Conservation (phyloP, 164 flowering plant species). For the Dillenia suffruticosa region DNA sequence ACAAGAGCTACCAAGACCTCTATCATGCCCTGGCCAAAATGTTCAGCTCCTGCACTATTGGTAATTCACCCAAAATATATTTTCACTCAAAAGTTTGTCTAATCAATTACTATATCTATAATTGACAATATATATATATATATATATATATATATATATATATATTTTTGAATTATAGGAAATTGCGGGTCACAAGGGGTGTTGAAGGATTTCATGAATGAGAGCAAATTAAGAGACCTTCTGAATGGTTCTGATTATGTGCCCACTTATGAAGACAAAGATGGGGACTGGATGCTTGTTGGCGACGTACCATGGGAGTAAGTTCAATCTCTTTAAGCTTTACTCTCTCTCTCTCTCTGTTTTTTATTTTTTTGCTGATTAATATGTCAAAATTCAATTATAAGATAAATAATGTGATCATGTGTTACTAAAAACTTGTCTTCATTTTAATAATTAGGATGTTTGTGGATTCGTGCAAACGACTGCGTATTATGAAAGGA, state of each 20-base stretch:
- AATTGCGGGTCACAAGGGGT: constrained; percentile 61
- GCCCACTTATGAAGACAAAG: constrained; percentile 83
- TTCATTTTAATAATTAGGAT: constrained; percentile 22
- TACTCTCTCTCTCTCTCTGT: no score
- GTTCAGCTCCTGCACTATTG: constrained; percentile 78
- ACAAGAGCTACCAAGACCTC: constrained; percentile 70
- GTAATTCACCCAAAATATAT: constrained; percentile 19
- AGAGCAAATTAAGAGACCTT: constrained; percentile 72
- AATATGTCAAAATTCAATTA: no score
- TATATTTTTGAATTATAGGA: constrained; percentile 24
- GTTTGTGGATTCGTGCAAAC: constrained; percentile 47
- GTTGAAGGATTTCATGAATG: constrained; percentile 81
- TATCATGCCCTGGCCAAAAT: constrained; percentile 63
- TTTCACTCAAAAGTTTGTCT: no score
- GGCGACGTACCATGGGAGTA: constrained; percentile 95
- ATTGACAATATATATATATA: neutral
- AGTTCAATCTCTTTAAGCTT: constrained; percentile 16
- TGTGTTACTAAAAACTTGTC: no score
- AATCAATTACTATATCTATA: no score
- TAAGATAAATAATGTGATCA: no score
- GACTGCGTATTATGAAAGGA: constrained; percentile 46
- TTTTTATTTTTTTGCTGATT: no score
- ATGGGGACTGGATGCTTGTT: constrained; percentile 92
- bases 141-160: no score
- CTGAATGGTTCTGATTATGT: constrained; percentile 72